Conservation (phyloP, 371 early-diverging fungal genomes). For the Mucor racemosus region DNA sequence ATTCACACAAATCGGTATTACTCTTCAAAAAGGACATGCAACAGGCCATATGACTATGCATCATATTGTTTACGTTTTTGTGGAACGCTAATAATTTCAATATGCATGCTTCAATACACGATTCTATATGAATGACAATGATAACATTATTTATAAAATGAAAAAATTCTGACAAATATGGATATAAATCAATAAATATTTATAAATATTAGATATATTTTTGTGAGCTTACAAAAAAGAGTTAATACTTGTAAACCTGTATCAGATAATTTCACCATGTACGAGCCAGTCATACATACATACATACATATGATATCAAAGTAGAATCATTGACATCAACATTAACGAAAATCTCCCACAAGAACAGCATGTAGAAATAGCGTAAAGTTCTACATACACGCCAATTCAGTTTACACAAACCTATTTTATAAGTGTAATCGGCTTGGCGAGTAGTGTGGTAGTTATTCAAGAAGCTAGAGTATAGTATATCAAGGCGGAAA, state of each 20-base stretch:
- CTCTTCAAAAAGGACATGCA: slow-evolving; percentile 5
- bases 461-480: too few relatives aligned
- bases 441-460: not conserved
- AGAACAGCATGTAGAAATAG: too few relatives aligned
- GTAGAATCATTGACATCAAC: not conserved
- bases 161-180: not conserved
- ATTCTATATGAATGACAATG: not conserved
- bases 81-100: not conserved
- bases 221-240: not conserved
- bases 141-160: not conserved
- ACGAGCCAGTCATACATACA: not conserved
- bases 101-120: not conserved
- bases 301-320: slow-evolving; percentile 1
- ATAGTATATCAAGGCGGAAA: too few relatives aligned
- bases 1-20: slow-evolving; percentile 2
- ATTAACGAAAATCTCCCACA: not conserved
- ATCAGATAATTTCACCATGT: not conserved
- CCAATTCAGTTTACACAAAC: not conserved
- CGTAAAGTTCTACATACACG: not conserved
- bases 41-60: slow-evolving; percentile 1
- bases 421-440: not conserved
- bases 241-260: not conserved
- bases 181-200: not conserved
- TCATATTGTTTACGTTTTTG: not conserved
- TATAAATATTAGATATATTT: not conserved